A percentile compares a stretch with the other conserved stretches of the same genome.
phyloP scores from a whole-genome alignment of 164 flowering plant species.

The Chimonanthus salicifolius region DNA sequence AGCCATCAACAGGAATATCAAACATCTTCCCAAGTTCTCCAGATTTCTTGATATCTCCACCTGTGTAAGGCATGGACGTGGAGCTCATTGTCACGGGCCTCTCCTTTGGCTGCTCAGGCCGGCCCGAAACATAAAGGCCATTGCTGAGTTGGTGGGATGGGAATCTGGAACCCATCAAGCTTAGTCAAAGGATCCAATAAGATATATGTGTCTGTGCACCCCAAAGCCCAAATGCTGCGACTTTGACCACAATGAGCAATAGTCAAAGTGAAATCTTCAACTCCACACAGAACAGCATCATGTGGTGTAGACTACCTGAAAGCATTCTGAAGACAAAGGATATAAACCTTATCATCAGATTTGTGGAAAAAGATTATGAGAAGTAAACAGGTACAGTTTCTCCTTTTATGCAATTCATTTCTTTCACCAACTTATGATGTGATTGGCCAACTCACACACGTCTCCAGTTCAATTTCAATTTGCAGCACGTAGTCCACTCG shows the following conservation, averaged over 20 bases:
- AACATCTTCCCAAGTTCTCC: conserved; percentile 99
- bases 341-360: conserved; percentile 2
- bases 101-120: conserved; percentile 94
- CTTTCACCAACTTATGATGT: too few species aligned
- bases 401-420: too few species aligned
- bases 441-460: too few species aligned
- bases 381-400: too few species aligned
- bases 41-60: conserved; percentile 95
- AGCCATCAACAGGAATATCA: conserved; percentile 78
- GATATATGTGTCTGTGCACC: not conserved
- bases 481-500: too few species aligned
- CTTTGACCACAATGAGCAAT: conserved; percentile 1
- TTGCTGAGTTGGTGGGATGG: conserved; percentile 92
- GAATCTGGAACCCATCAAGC: conserved; percentile 85
- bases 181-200: not conserved
- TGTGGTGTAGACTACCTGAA: not conserved
- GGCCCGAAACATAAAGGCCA: conserved; percentile 89
- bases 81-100: conserved; percentile 83
- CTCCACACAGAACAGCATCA: conserved; percentile 1
- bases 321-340: conserved; percentile 11
- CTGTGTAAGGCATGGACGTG: conserved; percentile 89
- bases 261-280: conserved; percentile 1
- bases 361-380: not conserved
- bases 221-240: not conserved
- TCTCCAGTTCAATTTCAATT: too few species aligned